Evolutionary conservation across 441 rosid species (phyloP).

Genomic region (Geranium incanum): DNA sequence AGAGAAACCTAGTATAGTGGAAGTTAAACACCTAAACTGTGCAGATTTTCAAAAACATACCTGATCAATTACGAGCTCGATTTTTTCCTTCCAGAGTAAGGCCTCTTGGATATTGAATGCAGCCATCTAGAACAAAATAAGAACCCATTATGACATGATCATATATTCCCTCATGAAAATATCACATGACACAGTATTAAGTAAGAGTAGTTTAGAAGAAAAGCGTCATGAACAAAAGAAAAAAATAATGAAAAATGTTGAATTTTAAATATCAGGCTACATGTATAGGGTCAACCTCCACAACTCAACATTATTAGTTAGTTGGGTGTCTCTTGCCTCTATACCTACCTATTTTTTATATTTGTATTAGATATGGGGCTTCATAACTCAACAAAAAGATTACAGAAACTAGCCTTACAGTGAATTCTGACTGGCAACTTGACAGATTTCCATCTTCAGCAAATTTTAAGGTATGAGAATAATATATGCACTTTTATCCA

Average conservation of each 20-base stretch:
- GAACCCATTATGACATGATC: conserved; percentile 17
- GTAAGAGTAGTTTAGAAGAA: conserved; percentile 3
- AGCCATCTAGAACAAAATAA: conserved; percentile 75
- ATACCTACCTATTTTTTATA: too few species aligned
- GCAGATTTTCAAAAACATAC: conserved; percentile 29
- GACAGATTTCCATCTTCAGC: not conserved
- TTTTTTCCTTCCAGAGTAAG: conserved; percentile 84
- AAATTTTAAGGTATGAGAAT: not conserved
- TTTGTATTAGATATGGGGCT: too few species aligned
- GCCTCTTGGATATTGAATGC: conserved; percentile 99
- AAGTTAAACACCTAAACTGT: not conserved
- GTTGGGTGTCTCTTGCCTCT: too few species aligned
- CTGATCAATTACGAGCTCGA: conserved; percentile 90
- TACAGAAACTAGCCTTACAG: not conserved
- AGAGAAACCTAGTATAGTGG: not conserved
- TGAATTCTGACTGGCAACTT: not conserved
- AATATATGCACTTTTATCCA: not conserved
- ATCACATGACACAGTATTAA: not conserved
- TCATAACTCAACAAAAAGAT: too few species aligned
- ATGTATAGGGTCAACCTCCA: too few species aligned
- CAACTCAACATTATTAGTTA: too few species aligned
- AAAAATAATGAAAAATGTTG: not conserved
- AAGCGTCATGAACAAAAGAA: not conserved
- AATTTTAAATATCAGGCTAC: too few species aligned
- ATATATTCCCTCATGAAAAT: not conserved